Conservation (phyloP, 108 stramenopile species). For the Aurantiochytrium sp. region DNA sequence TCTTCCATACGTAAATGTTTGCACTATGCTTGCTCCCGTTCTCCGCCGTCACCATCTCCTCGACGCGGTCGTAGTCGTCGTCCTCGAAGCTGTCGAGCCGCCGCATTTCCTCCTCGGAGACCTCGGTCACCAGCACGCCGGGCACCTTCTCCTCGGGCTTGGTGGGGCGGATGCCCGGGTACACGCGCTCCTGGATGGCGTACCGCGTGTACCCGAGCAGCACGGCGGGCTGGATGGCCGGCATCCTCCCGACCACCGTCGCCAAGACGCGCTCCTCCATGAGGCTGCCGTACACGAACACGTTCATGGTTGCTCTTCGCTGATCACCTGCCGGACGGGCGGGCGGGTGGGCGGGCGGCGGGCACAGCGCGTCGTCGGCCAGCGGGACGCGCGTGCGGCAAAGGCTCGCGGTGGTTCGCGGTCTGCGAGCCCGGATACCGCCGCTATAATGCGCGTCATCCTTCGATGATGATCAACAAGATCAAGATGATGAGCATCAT, state of each 20-base stretch:
- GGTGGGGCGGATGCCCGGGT: background rate
- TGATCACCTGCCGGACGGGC: no score
- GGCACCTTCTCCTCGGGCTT: background rate
- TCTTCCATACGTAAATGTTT: background rate
- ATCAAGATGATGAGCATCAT: no score
- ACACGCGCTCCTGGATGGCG: background rate
- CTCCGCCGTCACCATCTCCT: background rate
- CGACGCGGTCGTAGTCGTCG: background rate
- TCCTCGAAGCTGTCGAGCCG: constrained; percentile 9
- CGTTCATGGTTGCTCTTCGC: background rate
- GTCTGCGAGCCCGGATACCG: no score
- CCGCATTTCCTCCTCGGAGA: background rate
- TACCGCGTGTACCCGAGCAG: background rate
- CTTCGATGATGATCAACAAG: no score
- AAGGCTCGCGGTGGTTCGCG: no score
- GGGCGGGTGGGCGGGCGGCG: no score
- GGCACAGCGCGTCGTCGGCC: no score
- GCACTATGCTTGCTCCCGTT: background rate
- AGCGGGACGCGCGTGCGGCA: no score
- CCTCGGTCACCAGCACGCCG: background rate
- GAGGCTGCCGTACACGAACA: constrained; percentile 23
- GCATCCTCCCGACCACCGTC: background rate
- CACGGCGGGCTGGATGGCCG: background rate
- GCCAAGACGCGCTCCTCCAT: background rate
- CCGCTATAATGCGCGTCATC: no score